A percentile compares a stretch with the other conserved stretches of the same genome.
These are phyloP conservation scores for Hanseniaspora pseudoguilliermondii DNA, from an alignment of 805 yeast species.

Conservation along the genomic window DNA sequence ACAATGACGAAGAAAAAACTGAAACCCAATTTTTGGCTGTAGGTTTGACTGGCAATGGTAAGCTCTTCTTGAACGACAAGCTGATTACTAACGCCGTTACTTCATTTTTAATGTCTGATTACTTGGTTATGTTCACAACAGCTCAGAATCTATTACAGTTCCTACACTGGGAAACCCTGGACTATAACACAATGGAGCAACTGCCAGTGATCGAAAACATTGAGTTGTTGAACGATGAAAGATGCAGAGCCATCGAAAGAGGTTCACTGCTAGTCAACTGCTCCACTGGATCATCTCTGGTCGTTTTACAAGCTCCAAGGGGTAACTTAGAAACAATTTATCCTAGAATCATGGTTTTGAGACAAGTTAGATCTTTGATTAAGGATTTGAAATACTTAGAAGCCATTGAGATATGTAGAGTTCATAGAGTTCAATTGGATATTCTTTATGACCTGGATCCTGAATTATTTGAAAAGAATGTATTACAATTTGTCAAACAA, in stretches of 20 bases:
- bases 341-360: conserved; percentile 83
- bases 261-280: conserved; percentile 76
- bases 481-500: conserved; percentile 57
- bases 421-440: conserved; percentile 85
- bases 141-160: conserved; percentile 76
- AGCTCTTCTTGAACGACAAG: conserved; percentile 49
- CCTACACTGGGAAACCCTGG: conserved; percentile 46
- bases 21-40: conserved; percentile 35
- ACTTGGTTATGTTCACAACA: conserved; percentile 69
- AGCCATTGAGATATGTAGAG: conserved; percentile 78
- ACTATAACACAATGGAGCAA: conserved; percentile 26
- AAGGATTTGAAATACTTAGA: conserved; percentile 41
- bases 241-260: conserved; percentile 78
- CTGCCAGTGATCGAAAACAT: conserved; percentile 26
- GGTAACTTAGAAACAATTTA: conserved; percentile 90
- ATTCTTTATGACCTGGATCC: conserved; percentile 82
- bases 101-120: conserved; percentile 59
- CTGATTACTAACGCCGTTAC: conserved; percentile 66
- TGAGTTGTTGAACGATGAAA: conserved; percentile 48
- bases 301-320: conserved; percentile 84
- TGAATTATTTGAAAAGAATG: conserved; percentile 45
- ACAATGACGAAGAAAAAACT: conserved; percentile 21
- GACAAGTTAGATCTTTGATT: conserved; percentile 66
- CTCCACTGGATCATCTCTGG: conserved; percentile 70
- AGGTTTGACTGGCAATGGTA: conserved; percentile 68